phyloP scores from a whole-genome alignment of 768 basidiomycete genomes.

The Agrocybe chaxingu region DNA sequence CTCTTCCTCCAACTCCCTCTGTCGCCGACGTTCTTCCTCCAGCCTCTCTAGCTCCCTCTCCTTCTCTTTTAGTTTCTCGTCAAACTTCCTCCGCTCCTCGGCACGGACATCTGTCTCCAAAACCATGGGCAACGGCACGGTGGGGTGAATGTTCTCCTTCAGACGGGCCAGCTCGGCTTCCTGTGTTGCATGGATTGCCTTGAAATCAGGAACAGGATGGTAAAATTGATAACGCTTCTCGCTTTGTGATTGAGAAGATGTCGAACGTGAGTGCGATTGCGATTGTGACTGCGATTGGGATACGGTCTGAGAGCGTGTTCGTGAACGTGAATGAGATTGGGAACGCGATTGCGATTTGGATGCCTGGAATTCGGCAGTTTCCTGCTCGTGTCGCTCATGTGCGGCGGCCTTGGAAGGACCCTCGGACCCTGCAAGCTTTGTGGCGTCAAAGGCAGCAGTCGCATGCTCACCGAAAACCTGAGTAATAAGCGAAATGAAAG shows the following conservation, averaged over 20 bases:
- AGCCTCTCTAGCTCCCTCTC: conserved; percentile 49
- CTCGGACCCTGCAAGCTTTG: conserved; percentile 49
- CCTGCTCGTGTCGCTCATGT: not conserved
- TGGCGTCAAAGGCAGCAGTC: conserved; percentile 18
- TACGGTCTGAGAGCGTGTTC: conserved; percentile 3
- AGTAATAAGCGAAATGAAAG: conserved; percentile 5
- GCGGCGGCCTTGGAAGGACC: no score
- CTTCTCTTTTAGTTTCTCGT: conserved; percentile 52
- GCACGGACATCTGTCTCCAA: conserved; percentile 56
- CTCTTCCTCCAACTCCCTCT: conserved; percentile 55
- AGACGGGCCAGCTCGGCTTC: conserved; percentile 38
- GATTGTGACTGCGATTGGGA: not conserved
- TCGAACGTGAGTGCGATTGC: conserved; percentile 8
- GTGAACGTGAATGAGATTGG: conserved; percentile 8
- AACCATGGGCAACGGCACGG: conserved; percentile 42
- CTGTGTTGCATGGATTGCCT: conserved; percentile 49
- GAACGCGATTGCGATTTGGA: not conserved
- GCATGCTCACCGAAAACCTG: no score
- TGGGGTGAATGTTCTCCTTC: conserved; percentile 45
- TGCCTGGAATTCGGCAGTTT: not conserved
- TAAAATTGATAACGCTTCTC: conserved; percentile 10
- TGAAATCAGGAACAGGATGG: conserved; percentile 49
- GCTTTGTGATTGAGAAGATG: conserved; percentile 10
- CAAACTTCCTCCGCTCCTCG: conserved; percentile 61
- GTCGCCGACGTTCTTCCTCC: conserved; percentile 58